Evolutionary conservation across 306 rosid genomes (phyloP), one percentile per base, ranked within the genome.

Genomic region (Casuarina cunninghamiana): DNA sequence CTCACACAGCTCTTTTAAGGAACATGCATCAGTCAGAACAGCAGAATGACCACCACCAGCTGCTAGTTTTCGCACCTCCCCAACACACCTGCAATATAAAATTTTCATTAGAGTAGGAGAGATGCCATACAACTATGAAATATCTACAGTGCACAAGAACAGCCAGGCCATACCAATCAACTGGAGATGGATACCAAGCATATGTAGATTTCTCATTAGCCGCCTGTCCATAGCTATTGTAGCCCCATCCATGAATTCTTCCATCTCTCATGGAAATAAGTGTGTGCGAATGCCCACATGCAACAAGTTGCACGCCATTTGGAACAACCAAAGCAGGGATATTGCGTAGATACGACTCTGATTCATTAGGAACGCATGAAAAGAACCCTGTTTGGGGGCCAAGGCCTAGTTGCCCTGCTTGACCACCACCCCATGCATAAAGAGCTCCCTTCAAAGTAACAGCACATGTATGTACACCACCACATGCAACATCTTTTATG

Each of bases 1-100:
- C 78, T 92, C 98, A 69, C 97, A 94, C 87, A 94, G 76, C 81
- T 94, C 97, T 87, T 94, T 94, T 74, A 94, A 89, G 65, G 97
- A 90, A 84, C 84, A 90, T 71, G 98, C 97, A 79, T 94, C 97
- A 2, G 98, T 94, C 85, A 94, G 79, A 77, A 90, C 97, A 50
- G 97, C 97, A 42, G 98, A 94, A 88, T 94, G 97, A 46, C 98
- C 98, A 49, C 98, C 97, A 66, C 98, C 98, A 70, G 98, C 98
- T 65, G 94, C 97, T 77, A 94, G 88, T 88, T 94, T 94, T 48
- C 95, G 88, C 53, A 94, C 97, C 81, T 88, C 95, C 75, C 98
- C 98, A 54, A 94, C 91, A 32, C 98, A 94, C 92, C 98, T 94
- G 84, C 46, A 77, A 68, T 50, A 12, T 45, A 51, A 57, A 62